Conservation (phyloP, 257 asterid genomes). For the Gardenia jasminoides region DNA sequence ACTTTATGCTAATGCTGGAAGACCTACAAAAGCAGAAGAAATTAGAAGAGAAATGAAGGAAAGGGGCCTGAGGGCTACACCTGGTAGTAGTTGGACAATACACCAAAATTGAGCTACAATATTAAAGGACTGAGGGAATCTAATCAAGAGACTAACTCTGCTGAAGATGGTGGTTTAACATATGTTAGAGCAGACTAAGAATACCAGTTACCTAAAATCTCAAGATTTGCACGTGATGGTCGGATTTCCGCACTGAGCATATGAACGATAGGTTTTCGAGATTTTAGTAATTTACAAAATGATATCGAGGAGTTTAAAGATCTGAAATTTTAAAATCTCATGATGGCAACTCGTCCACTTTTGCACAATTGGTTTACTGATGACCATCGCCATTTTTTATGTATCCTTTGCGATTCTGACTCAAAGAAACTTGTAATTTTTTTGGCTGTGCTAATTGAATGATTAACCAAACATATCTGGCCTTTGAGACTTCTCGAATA, state of each 20-base stretch:
- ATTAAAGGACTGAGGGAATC: background rate
- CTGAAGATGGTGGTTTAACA: background rate
- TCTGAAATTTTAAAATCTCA: background rate
- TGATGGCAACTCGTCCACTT: too few species aligned
- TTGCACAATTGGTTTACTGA: too few species aligned
- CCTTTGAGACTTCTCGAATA: too few species aligned
- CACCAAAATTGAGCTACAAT: constrained; percentile 6
- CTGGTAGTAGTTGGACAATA: constrained; percentile 50
- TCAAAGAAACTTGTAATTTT: too few species aligned
- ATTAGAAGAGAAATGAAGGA: constrained; percentile 41
- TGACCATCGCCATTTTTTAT: too few species aligned
- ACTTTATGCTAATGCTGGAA: constrained; percentile 37
- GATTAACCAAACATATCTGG: too few species aligned
- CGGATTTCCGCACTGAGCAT: background rate
- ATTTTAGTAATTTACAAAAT: too few species aligned
- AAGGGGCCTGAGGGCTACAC: constrained; percentile 37
- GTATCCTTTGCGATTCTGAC: too few species aligned
- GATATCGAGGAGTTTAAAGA: background rate
- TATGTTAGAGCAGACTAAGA: background rate
- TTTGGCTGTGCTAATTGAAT: too few species aligned
- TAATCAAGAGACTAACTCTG: background rate
- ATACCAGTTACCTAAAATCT: background rate
- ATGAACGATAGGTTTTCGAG: too few species aligned
- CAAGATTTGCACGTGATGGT: background rate
- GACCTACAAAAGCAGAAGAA: constrained; percentile 31